Base-by-base conservation (phyloP, 495 filamentous ascomycete genomes). In the Aspergillus taichungensis region DNA sequence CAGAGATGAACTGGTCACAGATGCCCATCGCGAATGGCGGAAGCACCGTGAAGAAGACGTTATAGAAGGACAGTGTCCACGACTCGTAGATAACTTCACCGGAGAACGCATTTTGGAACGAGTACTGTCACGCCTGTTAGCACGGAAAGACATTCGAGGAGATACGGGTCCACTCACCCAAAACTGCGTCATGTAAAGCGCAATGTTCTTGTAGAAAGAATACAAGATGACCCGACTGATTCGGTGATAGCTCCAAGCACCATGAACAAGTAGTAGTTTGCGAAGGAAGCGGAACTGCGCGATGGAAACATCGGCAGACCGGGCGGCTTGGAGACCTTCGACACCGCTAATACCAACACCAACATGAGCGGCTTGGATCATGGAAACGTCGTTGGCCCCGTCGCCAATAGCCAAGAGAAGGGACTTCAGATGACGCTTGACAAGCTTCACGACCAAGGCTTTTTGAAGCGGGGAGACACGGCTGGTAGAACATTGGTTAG, bases 121-220 rank as follows among this genome's bases (percentile, higher is more conserved):
- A 85, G 62, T 94, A 98, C 85, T 87, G 42, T 12, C 12, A 28
- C 37, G 29, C 52, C 80, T 61, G 80, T 64, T 42, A n/a, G 31
- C 11, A 29, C 24, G n/a, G 42, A 27, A 43, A 35, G 40, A 37
- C 6, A 30, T 1, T 14, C 12, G 31, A 13, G 9, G 1, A 29
- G 11, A 28, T 28, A 12, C 36, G 8, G 36, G 34, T 14, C 11
- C 28, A 66, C 82, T 68, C 69, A 86, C 82, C 91, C 94, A 99
- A 63, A 99, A 99, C 62, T 99, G 94, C 55, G 94, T 99, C 82
- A 97, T 92, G 67, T 95, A 97, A 35, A 99, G 72, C 3, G 89
- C 83, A 52, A 97, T 95, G 67, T 99, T 99, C 73, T 99, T 99
- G 73, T 99, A 99, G 61, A 95, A 99, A 1, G 92, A 97, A 65